phyloP scores from a whole-genome alignment of 192 early-diverging fungal genomes.

The Kappamyces sp. region DNA sequence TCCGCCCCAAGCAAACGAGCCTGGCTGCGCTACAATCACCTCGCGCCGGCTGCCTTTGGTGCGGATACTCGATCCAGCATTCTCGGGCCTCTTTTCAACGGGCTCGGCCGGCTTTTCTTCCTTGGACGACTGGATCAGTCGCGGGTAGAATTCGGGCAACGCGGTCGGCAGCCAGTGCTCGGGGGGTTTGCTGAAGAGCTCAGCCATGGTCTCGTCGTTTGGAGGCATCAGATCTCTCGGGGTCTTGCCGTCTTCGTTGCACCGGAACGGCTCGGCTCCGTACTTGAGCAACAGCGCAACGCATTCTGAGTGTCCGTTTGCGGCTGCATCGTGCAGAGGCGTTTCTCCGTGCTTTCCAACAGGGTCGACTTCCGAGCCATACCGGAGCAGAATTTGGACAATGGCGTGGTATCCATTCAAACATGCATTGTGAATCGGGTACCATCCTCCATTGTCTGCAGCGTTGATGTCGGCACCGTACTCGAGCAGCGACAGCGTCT shows the following conservation, averaged over 20 bases:
- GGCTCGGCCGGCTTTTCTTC: slow-evolving; percentile 13
- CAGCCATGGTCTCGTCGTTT: slow-evolving; percentile 8
- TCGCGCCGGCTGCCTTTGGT: background rate
- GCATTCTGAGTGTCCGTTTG: slow-evolving; percentile 18
- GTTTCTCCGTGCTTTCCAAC: slow-evolving; percentile 22
- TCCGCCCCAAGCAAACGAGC: slow-evolving; percentile 36
- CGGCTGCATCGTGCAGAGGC: slow-evolving; percentile 43
- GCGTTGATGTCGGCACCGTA: slow-evolving; percentile 47
- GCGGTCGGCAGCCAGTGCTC: slow-evolving; percentile 5
- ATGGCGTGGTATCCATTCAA: slow-evolving; percentile 24
- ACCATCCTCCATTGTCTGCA: slow-evolving; percentile 34
- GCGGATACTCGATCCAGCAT: background rate
- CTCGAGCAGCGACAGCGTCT: slow-evolving; percentile 20
- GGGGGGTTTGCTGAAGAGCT: slow-evolving; percentile 9
- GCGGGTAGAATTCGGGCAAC: slow-evolving; percentile 17
- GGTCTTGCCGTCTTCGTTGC: slow-evolving; percentile 20
- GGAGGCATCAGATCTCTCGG: slow-evolving; percentile 20
- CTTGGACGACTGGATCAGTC: slow-evolving; percentile 20
- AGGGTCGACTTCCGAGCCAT: slow-evolving; percentile 44
- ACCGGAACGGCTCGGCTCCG: slow-evolving; percentile 33
- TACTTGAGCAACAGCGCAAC: slow-evolving; percentile 34
- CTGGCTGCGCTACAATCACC: background rate
- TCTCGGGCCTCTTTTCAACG: background rate
- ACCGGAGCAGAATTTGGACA: slow-evolving; percentile 31
- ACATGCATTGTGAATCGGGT: slow-evolving; percentile 47